A percentile compares a stretch with the other conserved stretches of the same genome.
Evolutionary conservation across 352 stramenopile species (phyloP).

Genomic region (Phytophthora lateralis): DNA sequence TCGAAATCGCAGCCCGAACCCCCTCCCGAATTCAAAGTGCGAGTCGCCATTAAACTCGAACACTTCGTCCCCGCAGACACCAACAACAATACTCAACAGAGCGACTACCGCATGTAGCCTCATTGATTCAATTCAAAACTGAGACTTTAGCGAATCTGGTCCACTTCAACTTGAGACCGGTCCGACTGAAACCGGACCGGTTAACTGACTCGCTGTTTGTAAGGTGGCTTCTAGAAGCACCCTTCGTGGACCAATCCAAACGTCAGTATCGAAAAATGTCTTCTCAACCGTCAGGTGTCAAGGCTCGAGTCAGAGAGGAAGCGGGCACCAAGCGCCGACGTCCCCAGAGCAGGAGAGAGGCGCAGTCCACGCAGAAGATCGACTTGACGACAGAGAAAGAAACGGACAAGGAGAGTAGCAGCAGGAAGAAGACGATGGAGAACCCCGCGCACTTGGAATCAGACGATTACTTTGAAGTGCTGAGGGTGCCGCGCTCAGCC

Average conservation of each 20-base stretch:
- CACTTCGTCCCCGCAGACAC: conserved; percentile 37
- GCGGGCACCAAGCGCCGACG: conserved; percentile 13
- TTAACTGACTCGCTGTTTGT: conserved; percentile 16
- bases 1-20: conserved; percentile 54
- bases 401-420: conserved; percentile 4
- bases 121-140: conserved; percentile 8
- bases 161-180: conserved; percentile 17
- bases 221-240: conserved; percentile 24
- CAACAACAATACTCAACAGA: conserved; percentile 5
- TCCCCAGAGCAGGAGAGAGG: conserved; percentile 8
- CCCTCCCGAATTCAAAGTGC: conserved; percentile 63
- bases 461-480: conserved; percentile 76
- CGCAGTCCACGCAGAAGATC: conserved; percentile 11
- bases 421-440: conserved; percentile 7
- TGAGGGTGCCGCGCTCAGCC: conserved; percentile 47
- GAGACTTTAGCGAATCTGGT: conserved; percentile 1
- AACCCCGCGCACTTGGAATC: conserved; percentile 58
- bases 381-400: conserved; percentile 27
- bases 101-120: not conserved
- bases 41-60: conserved; percentile 68
- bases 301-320: conserved; percentile 11
- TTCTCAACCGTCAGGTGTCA: conserved; percentile 8
- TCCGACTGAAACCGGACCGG: not conserved
- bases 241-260: conserved; percentile 16
- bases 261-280: conserved; percentile 24